Conservation (phyloP, 2,329 filamentous ascomycete species). For the Beauveria australis region DNA sequence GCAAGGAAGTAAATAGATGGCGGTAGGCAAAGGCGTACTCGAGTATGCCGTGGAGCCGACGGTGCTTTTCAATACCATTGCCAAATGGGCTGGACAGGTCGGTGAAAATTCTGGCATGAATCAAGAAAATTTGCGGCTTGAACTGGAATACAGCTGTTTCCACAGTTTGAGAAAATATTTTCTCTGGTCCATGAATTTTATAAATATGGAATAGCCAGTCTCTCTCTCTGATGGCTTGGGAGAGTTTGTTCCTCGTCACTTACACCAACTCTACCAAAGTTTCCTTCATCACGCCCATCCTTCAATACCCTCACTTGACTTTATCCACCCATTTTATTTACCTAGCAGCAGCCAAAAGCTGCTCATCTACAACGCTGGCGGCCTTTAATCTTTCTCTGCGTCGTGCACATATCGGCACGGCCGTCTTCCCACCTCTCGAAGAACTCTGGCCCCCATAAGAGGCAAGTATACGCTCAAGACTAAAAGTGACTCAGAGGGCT, state of each 20-base stretch:
- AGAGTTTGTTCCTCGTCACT: background rate
- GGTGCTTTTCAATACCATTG: background rate
- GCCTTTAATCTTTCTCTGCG: background rate
- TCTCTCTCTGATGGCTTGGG: too few relatives aligned
- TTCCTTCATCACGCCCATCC: background rate
- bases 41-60: background rate
- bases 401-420: conserved; percentile 3
- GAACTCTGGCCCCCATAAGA: conserved; percentile 13
- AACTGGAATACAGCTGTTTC: background rate
- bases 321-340: background rate
- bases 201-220: background rate
- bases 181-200: background rate
- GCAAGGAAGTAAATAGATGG: background rate
- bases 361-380: conserved; percentile 12
- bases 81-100: background rate
- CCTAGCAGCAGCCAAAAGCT: background rate
- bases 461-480: conserved; percentile 2
- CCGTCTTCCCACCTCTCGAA: conserved; percentile 10
- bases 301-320: background rate
- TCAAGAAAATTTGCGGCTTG: background rate
- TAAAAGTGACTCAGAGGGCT: background rate
- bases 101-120: background rate
- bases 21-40: background rate
- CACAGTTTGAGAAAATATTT: background rate
- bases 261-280: background rate